Conservation (phyloP, 192 early-diverging fungal genomes). For the Rhizoclosmatium sp. region DNA sequence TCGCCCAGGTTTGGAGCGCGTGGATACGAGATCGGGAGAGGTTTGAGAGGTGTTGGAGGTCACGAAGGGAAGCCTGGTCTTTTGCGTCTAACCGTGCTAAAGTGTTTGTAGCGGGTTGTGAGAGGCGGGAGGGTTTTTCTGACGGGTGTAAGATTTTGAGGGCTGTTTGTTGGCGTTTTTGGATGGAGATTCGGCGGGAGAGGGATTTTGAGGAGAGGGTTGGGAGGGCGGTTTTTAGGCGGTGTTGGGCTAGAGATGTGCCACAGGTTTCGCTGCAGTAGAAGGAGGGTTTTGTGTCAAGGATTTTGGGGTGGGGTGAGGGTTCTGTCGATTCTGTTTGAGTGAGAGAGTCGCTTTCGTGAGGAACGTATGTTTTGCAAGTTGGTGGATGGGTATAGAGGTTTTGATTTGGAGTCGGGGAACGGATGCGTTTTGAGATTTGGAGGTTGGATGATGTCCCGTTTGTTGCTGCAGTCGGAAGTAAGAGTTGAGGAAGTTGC, state of each 20-base stretch:
- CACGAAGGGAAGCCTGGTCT: not conserved
- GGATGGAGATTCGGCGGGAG: not conserved
- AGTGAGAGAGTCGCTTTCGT: constrained; percentile 11
- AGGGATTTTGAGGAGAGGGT: not conserved
- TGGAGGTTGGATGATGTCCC: not conserved
- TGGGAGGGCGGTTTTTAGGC: not conserved
- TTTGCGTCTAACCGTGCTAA: not conserved
- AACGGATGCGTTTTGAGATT: too few species aligned
- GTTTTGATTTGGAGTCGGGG: not conserved
- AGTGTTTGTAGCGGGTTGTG: too few species aligned
- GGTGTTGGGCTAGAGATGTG: constrained; percentile 2
- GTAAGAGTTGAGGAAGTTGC: not conserved
- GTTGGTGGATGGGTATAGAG: constrained; percentile 17
- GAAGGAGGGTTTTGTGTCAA: not conserved
- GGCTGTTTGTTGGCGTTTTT: not conserved
- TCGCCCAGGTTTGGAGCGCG: not conserved
- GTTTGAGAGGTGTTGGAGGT: not conserved
- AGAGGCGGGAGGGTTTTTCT: too few species aligned
- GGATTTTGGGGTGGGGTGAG: not conserved
- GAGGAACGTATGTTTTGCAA: constrained; percentile 22
- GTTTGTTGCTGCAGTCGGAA: not conserved
- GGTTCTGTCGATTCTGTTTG: not conserved
- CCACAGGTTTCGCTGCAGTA: constrained; percentile 24
- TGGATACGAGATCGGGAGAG: not conserved
- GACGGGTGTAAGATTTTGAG: not conserved